phyloP scores from a whole-genome alignment of 2,329 filamentous ascomycete genomes.

The Daldinia sp. region DNA sequence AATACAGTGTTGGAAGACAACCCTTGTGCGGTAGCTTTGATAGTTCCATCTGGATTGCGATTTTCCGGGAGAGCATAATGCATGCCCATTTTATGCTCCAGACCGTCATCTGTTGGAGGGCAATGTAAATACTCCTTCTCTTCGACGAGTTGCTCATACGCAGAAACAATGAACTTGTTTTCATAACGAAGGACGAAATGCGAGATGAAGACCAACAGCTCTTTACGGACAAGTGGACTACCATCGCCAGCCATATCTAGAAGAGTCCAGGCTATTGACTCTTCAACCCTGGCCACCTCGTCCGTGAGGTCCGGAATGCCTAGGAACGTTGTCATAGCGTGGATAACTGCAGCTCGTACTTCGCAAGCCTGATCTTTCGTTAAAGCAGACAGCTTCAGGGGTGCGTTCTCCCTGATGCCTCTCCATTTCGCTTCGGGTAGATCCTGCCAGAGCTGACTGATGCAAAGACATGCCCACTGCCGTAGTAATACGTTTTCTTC shows the following conservation, averaged over 20 bases:
- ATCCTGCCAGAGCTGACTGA: slow-evolving; percentile 94
- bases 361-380: slow-evolving; percentile 90
- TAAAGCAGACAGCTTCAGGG: slow-evolving; percentile 81
- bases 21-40: slow-evolving; percentile 68
- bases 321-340: slow-evolving; percentile 93
- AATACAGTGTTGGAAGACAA: slow-evolving; percentile 90
- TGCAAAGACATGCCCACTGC: slow-evolving; percentile 95
- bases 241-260: slow-evolving; percentile 94
- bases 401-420: slow-evolving; percentile 89
- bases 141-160: slow-evolving; percentile 89
- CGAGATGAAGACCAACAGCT: slow-evolving; percentile 93
- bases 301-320: slow-evolving; percentile 93
- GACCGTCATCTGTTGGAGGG: slow-evolving; percentile 66
- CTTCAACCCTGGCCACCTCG: slow-evolving; percentile 90
- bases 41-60: slow-evolving; percentile 68
- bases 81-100: slow-evolving; percentile 71
- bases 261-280: slow-evolving; percentile 88
- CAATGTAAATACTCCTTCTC: slow-evolving; percentile 77
- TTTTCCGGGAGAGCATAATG: slow-evolving; percentile 70
- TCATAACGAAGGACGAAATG: slow-evolving; percentile 91
- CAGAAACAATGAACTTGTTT: slow-evolving; percentile 90
- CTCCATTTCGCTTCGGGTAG: slow-evolving; percentile 95
- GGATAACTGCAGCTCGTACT: slow-evolving; percentile 91
- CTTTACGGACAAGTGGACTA: slow-evolving; percentile 92
- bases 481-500: slow-evolving; percentile 88